Conservation (phyloP, 805 yeast species). For the Zygoascus bituminiphila region DNA sequence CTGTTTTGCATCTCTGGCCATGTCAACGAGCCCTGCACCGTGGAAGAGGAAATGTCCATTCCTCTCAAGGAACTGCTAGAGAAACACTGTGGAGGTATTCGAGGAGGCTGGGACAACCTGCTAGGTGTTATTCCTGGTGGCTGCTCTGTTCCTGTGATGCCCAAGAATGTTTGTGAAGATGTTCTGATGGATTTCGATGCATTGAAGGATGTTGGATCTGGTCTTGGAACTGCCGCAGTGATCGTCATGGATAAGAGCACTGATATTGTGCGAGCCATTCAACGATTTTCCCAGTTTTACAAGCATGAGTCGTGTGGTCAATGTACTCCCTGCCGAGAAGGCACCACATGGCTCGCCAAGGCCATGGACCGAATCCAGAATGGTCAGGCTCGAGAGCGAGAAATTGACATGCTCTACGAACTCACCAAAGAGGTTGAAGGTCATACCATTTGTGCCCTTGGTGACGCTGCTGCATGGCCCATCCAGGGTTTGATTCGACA, state of each 20-base stretch:
- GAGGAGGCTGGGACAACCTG: slow-evolving; percentile 89
- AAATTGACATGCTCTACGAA: slow-evolving; percentile 78
- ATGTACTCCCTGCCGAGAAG: slow-evolving; percentile 93
- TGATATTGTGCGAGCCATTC: slow-evolving; percentile 78
- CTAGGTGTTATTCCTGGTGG: slow-evolving; percentile 88
- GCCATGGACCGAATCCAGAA: slow-evolving; percentile 74
- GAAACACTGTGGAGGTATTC: slow-evolving; percentile 84
- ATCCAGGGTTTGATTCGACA: slow-evolving; percentile 80
- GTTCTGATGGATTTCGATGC: slow-evolving; percentile 86
- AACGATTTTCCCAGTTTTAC: slow-evolving; percentile 74
- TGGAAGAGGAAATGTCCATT: slow-evolving; percentile 90
- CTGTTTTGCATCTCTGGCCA: slow-evolving; percentile 83
- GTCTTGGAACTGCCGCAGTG: slow-evolving; percentile 89
- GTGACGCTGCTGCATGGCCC: slow-evolving; percentile 94
- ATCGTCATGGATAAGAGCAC: slow-evolving; percentile 85
- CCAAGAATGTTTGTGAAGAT: slow-evolving; percentile 55
- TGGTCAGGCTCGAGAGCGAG: slow-evolving; percentile 75
- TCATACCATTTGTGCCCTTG: slow-evolving; percentile 86
- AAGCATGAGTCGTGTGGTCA: slow-evolving; percentile 93
- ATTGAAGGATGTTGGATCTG: slow-evolving; percentile 74
- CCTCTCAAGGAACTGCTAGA: slow-evolving; percentile 76
- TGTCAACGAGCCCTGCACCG: slow-evolving; percentile 87
- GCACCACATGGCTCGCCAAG: slow-evolving; percentile 76
- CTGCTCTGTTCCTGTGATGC: slow-evolving; percentile 75
- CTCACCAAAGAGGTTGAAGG: slow-evolving; percentile 84